Base-by-base conservation (phyloP, 768 basidiomycete species). In the Tulasnella sp. region DNA sequence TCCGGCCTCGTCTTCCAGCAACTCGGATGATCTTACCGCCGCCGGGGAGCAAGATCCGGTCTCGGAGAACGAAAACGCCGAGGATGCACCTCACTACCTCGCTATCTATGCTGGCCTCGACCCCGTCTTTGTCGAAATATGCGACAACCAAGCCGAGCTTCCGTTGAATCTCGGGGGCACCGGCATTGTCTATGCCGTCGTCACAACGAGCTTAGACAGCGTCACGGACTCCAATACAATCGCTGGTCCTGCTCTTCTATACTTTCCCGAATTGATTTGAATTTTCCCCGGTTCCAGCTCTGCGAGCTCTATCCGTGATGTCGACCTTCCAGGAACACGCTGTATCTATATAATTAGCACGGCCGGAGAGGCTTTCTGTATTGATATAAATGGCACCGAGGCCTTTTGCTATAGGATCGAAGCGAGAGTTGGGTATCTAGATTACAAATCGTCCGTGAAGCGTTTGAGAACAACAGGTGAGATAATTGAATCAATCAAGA, bases 161-260 rank as follows among this genome's bases (percentile, higher is more conserved):
- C 90, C 90, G 0, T 77, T 80, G 11, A 85, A 84, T 3, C 77
- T 90, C 18, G 48, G 48, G 9, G 48, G 48, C 18, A 80, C 80
- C 76, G 90, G 90, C 3, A 85, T 86, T 5, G 87, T 88, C 13
- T 92, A 88, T 83, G 86, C 87, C 10, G 82, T 89, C 76, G 84
- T 90, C 69, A 87, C 85, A 74, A 85, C 81, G 80, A 84, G 83
- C 81, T 84, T 84, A 79, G 79, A 84, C 26, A 82, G 83, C 35
- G 84, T 87, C 37, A 82, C 82, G 35, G 88, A 90, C 77, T 84
- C 85, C 35, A 87, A 83, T 77, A 88, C 87, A 29, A 82, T 91
- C 51, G 90, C 90, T 51, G 91, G 91, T 1, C 89, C 89, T 11
- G 84, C 86, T 23, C 85, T 90, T 80, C 80, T 88, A 39, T 81